Evolutionary conservation across 2,329 filamentous ascomycete species (phyloP).

Genomic region (Ploettnerulaceae sp.): DNA sequence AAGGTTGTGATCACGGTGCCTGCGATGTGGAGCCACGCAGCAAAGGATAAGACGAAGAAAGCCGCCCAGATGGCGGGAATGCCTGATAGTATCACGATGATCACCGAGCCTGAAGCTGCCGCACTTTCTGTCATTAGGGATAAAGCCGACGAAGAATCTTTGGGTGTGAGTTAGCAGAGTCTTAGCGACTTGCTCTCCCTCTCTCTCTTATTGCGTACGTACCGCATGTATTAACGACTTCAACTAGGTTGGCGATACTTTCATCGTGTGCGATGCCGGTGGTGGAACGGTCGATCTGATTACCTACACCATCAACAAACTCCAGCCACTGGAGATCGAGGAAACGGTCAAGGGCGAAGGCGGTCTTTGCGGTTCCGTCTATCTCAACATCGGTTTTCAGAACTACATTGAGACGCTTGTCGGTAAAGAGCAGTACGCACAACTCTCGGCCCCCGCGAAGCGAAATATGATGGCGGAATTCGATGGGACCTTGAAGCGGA

Average conservation of each 20-base stretch:
- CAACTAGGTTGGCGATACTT: slow-evolving; percentile 5
- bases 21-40: slow-evolving; percentile 2
- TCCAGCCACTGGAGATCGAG: no score
- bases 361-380: no score
- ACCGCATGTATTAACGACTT: background rate
- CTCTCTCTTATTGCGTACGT: background rate
- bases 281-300: slow-evolving; percentile 15
- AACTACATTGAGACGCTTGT: no score
- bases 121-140: background rate
- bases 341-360: no score
- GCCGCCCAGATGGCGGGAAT: background rate
- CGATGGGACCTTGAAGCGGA: no score
- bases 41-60: background rate
- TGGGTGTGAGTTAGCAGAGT: background rate
- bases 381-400: no score
- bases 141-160: background rate
- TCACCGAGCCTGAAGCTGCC: slow-evolving; percentile 6
- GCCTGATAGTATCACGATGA: background rate
- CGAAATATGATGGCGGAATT: no score
- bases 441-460: no score
- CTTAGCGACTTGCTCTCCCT: no score
- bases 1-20: slow-evolving; percentile 5
- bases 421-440: no score
- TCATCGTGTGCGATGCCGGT: slow-evolving; percentile 11
- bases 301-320: slow-evolving; percentile 6